Evolutionary conservation across 2,329 filamentous ascomycete genomes (phyloP).

Genomic region (Colletotrichum kahawae): DNA sequence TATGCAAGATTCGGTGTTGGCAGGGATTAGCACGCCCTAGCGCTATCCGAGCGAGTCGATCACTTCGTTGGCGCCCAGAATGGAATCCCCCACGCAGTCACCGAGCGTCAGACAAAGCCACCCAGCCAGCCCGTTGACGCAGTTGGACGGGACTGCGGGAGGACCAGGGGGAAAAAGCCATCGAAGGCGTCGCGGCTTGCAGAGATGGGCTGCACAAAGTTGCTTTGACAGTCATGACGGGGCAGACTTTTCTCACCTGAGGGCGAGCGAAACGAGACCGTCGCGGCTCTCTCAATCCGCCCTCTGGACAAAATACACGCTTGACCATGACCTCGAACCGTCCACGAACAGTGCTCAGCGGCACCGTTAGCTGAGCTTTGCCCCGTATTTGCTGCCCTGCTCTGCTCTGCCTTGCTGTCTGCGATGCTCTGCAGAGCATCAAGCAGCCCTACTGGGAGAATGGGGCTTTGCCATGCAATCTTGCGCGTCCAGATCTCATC

Average conservation of each 20-base stretch:
- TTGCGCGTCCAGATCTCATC: neutral
- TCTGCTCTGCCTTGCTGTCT: neutral
- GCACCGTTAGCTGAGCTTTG: neutral
- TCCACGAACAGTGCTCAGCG: neutral
- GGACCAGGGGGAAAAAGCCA: neutral
- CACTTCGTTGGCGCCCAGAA: slow-evolving; percentile 13
- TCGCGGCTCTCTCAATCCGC: neutral
- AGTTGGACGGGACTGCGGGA: neutral
- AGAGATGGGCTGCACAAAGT: neutral
- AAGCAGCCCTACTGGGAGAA: slow-evolving; percentile 1
- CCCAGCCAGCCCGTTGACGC: neutral
- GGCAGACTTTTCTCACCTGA: slow-evolving; percentile 11
- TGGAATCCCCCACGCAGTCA: slow-evolving; percentile 13
- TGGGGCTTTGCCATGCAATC: neutral
- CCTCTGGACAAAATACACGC: neutral
- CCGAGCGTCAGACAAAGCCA: slow-evolving; percentile 14
- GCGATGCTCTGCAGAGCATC: neutral
- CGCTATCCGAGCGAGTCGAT: slow-evolving; percentile 20
- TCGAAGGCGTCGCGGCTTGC: neutral
- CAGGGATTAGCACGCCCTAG: slow-evolving; percentile 18
- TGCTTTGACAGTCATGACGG: slow-evolving; percentile 19
- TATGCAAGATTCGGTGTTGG: slow-evolving; percentile 22
- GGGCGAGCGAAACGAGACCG: neutral
- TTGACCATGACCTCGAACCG: neutral
- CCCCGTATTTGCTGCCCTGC: neutral